Evolutionary conservation across 164 flowering plant genomes (phyloP).

Genomic region (Magnolia sinica): DNA sequence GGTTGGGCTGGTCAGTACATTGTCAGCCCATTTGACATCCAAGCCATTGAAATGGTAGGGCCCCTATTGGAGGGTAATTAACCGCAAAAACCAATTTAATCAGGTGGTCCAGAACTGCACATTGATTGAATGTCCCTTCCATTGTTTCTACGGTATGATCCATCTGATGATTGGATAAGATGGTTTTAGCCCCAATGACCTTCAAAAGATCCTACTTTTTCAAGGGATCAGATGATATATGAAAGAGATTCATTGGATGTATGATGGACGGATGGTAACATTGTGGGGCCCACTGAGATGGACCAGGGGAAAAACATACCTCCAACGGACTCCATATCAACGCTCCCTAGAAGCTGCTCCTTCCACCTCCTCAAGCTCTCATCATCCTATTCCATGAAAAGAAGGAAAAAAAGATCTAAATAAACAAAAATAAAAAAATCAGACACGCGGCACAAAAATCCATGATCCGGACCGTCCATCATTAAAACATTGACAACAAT

Average conservation of each 20-base stretch:
- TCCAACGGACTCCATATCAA: slow-evolving; percentile 32
- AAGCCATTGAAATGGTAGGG: no score
- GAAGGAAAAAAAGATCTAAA: background rate
- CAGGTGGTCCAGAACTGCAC: no score
- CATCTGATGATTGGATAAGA: no score
- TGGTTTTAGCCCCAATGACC: no score
- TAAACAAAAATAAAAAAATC: no score
- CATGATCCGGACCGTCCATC: background rate
- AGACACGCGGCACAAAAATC: no score
- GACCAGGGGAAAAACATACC: slow-evolving; percentile 14
- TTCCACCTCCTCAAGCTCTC: slow-evolving; percentile 43
- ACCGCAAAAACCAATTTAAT: background rate
- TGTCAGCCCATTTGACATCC: no score
- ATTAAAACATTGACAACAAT: background rate
- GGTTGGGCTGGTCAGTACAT: no score
- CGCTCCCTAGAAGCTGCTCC: slow-evolving; percentile 37
- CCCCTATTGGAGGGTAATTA: background rate
- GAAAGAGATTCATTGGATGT: background rate
- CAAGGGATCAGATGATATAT: background rate
- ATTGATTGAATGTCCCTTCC: no score
- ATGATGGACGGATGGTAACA: no score
- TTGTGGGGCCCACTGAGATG: background rate
- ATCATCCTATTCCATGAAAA: slow-evolving; percentile 27
- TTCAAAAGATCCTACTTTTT: background rate
- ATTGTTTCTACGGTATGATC: no score